A percentile compares a stretch with the other conserved stretches of the same genome.
These are phyloP conservation scores for Stemphylium vesicarium DNA, from an alignment of 2,329 filamentous ascomycete genomes.

Conservation along the genomic window DNA sequence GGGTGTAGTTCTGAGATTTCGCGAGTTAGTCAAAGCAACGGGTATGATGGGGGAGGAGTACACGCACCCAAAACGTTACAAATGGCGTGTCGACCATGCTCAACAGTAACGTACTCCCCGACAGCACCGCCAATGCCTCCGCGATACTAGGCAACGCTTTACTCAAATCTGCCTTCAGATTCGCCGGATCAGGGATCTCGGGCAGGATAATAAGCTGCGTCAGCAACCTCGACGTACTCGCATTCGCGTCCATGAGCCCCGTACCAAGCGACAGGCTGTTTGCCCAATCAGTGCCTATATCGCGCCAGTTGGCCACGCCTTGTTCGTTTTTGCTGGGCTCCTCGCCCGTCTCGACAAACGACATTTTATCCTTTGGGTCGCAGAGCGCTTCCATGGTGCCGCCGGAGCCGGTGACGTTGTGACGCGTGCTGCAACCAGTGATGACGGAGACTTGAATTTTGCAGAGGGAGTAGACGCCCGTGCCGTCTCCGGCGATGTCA, in stretches of 20 bases:
- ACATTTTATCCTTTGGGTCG: slow-evolving; percentile 59
- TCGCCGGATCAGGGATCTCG: slow-evolving; percentile 12
- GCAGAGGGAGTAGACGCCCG: slow-evolving; percentile 67
- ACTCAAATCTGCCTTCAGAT: slow-evolving; percentile 52
- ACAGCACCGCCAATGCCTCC: slow-evolving; percentile 75
- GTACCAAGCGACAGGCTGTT: slow-evolving; percentile 52
- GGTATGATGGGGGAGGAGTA: neutral
- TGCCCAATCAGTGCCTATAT: slow-evolving; percentile 53
- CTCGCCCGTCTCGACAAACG: slow-evolving; percentile 59
- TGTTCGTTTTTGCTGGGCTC: slow-evolving; percentile 62
- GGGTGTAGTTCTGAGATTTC: slow-evolving; percentile 51
- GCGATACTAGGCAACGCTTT: slow-evolving; percentile 68
- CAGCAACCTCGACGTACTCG: slow-evolving; percentile 53
- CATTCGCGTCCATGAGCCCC: slow-evolving; percentile 52
- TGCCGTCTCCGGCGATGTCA: slow-evolving; percentile 25
- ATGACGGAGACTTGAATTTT: slow-evolving; percentile 69
- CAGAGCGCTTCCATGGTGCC: slow-evolving; percentile 68
- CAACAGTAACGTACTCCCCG: slow-evolving; percentile 69
- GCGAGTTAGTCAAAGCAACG: neutral
- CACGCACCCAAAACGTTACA: slow-evolving; percentile 54
- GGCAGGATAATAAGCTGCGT: slow-evolving; percentile 52
- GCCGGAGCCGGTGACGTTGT: slow-evolving; percentile 57
- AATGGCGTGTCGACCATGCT: slow-evolving; percentile 67
- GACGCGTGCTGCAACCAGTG: slow-evolving; percentile 68
- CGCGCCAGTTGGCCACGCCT: slow-evolving; percentile 51